Evolutionary conservation across 176 grass and related monocot species (phyloP).

Genomic region (Thalia dealbata): DNA sequence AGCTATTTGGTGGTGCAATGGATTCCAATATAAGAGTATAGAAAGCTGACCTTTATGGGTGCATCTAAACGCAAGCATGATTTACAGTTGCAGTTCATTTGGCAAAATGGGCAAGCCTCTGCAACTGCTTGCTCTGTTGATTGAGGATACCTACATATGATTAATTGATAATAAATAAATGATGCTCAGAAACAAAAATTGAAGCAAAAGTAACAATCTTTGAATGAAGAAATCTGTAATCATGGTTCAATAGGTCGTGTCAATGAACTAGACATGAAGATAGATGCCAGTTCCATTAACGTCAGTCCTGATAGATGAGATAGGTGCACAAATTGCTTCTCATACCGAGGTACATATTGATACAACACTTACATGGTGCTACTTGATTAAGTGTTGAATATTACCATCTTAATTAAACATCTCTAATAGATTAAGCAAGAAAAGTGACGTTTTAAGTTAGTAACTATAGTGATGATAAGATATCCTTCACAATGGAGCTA

Average conservation of each 20-base stretch:
- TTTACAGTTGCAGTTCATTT: slow-evolving; percentile 14
- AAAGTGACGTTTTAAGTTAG: too few species aligned
- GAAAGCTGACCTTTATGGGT: not conserved
- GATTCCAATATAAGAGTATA: not conserved
- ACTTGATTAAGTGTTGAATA: too few species aligned
- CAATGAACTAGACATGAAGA: not conserved
- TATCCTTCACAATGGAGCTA: too few species aligned
- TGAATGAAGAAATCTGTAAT: not conserved
- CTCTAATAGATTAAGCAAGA: too few species aligned
- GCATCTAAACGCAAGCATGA: slow-evolving; percentile 6
- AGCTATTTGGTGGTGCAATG: not conserved
- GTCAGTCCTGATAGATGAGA: too few species aligned
- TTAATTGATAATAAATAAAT: not conserved
- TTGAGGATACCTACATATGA: slow-evolving; percentile 9
- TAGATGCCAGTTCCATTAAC: too few species aligned
- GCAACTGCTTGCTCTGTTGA: slow-evolving; percentile 7
- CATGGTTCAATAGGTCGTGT: not conserved
- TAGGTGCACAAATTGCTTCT: too few species aligned
- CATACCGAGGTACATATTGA: too few species aligned
- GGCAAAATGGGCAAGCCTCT: slow-evolving; percentile 7
- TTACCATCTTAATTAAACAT: too few species aligned
- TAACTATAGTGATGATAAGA: too few species aligned
- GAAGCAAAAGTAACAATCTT: not conserved
- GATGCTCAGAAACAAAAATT: not conserved
- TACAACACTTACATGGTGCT: too few species aligned